phyloP scores from a whole-genome alignment of 2,329 filamentous ascomycete species.

The Pseudogymnoascus sp. region DNA sequence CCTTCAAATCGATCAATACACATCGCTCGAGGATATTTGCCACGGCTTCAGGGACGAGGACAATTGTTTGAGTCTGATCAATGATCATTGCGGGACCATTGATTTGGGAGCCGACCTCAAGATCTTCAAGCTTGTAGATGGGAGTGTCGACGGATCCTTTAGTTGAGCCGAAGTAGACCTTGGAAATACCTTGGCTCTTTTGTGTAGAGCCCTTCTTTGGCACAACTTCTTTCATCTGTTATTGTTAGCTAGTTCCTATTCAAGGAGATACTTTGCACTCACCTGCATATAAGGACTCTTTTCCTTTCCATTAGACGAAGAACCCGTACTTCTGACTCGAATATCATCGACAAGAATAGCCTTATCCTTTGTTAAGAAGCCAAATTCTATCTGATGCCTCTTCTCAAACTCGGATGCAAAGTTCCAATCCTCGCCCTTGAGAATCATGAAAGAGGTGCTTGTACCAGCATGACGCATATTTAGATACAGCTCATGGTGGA shows the following conservation, averaged over 20 bases:
- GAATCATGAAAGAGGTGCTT: constrained; percentile 79
- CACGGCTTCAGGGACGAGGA: constrained; percentile 67
- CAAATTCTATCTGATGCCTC: constrained; percentile 84
- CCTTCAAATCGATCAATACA: constrained; percentile 61
- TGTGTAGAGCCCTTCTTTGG: not conserved
- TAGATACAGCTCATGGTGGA: constrained; percentile 83
- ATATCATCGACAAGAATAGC: constrained; percentile 86
- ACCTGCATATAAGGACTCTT: constrained; percentile 4
- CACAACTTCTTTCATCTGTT: constrained; percentile 26
- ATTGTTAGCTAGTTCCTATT: constrained; percentile 28
- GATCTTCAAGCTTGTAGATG: constrained; percentile 68
- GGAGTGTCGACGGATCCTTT: constrained; percentile 41
- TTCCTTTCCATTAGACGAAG: constrained; percentile 72
- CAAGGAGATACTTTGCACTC: not conserved
- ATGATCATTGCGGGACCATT: constrained; percentile 76
- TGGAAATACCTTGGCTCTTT: not conserved
- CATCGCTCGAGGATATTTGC: constrained; percentile 70
- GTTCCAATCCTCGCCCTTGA: constrained; percentile 65
- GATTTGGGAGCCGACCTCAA: constrained; percentile 63
- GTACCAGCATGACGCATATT: constrained; percentile 88
- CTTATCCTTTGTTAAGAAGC: constrained; percentile 71
- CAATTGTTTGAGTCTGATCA: constrained; percentile 82
- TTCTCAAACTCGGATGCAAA: constrained; percentile 75
- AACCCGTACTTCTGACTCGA: constrained; percentile 75
- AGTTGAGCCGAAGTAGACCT: not conserved